phyloP scores from a whole-genome alignment of 1,284 basidiomycete genomes.

The Boletus smithii region DNA sequence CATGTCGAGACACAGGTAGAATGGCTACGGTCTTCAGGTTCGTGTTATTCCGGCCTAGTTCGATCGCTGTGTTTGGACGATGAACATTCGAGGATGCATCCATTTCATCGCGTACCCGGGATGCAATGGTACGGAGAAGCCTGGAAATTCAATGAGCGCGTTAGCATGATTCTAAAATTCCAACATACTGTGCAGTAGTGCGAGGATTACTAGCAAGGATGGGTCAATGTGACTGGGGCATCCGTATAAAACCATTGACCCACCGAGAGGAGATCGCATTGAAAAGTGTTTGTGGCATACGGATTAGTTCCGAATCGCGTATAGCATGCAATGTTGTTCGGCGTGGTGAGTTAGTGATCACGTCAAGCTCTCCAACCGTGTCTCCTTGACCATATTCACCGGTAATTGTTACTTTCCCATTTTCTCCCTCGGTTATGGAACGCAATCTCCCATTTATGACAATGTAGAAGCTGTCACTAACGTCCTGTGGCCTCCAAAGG shows the following conservation, averaged over 20 bases:
- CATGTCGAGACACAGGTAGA: conserved; percentile 74
- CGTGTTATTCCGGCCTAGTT: conserved; percentile 75
- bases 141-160: conserved; percentile 35
- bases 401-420: conserved; percentile 75
- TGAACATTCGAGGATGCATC: conserved; percentile 52
- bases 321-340: conserved; percentile 95
- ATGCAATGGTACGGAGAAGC: conserved; percentile 88
- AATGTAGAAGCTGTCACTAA: conserved; percentile 94
- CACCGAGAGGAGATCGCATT: conserved; percentile 90
- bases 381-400: conserved; percentile 95
- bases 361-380: conserved; percentile 89
- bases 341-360: conserved; percentile 89
- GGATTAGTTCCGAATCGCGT: conserved; percentile 95
- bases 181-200: conserved; percentile 85
- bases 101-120: conserved; percentile 83
- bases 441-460: conserved; percentile 96
- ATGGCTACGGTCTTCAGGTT: conserved; percentile 94
- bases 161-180: not conserved
- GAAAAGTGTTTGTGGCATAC: conserved; percentile 97
- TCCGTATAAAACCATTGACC: conserved; percentile 18
- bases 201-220: conserved; percentile 72
- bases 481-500: conserved; percentile 88
- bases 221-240: conserved; percentile 2
- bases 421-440: conserved; percentile 70
- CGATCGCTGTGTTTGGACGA: conserved; percentile 46